Base-by-base conservation (phyloP, 148 eudicot species). In the Fagopyrum homotropicum region DNA sequence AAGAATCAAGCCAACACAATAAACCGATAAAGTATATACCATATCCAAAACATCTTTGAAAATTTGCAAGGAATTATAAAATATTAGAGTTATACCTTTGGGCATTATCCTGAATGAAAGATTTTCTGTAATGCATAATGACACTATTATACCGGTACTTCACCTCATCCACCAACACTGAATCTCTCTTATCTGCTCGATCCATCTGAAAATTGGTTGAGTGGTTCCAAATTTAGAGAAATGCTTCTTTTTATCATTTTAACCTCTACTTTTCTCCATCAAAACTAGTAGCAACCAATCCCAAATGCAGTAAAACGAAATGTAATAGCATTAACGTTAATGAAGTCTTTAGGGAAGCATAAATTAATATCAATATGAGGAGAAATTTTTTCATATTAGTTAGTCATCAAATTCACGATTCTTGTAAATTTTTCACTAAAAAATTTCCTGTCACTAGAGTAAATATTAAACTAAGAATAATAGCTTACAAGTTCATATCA, bases 61-160 rank as follows among this genome's bases (percentile, higher is more conserved):
- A 1, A 35, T 35, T 35, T 35, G 40, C 40, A 35, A 35, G 3
- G 3, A 35, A 35, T 35, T 1, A 66, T 10, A 9, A 40, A 26
- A 72, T 70, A 22, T 22, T 14, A 11, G 15, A 40, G 71, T 26
- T 26, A 45, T 86, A 95, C 98, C 98, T 90, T 75, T 95, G 98
- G 55, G 96, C 89, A 83, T 95, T 92, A 78, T 95, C 98, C 76
- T 92, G 97, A 73, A 89, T 90, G 84, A 90, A 95, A 75, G 98
- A 92, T 84, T 92, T 95, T 80, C 89, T 84, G 78, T 95, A 95
- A 73, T 95, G 97, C 78, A 84, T 55, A 83, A 95, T 95, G 74
- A 95, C 93, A 78, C 83, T 90, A 72, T 89, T 86, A 83, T 95
- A 95, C 17, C 97, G 96, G 76, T 87, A 89, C 84, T 83, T 92